These are phyloP conservation scores for Vigna radiata DNA, from an alignment of 306 rosid genomes.

Conservation along the genomic window DNA sequence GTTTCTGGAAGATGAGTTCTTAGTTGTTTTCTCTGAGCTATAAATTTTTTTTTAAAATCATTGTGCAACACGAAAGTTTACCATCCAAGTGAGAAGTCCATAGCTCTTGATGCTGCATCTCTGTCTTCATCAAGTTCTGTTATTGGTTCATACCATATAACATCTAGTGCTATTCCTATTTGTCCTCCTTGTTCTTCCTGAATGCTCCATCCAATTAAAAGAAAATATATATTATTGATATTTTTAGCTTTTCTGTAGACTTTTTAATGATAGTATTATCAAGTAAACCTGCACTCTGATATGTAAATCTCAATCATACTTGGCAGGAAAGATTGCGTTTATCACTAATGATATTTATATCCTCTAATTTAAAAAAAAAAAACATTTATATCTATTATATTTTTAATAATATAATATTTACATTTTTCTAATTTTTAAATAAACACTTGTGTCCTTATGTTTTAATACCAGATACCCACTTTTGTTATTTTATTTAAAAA, in stretches of 20 bases:
- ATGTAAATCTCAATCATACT: not conserved
- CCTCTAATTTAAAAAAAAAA: no score
- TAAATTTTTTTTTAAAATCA: not conserved
- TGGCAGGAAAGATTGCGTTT: no score
- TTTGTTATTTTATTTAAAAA: no score
- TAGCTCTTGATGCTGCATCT: conserved; percentile 83
- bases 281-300: not conserved
- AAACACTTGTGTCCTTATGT: no score
- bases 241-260: not conserved
- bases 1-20: conserved; percentile 28
- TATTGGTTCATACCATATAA: conserved; percentile 81
- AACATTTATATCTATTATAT: no score
- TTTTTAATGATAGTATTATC: not conserved
- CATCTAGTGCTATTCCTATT: conserved; percentile 84
- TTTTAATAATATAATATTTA: no score
- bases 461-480: no score
- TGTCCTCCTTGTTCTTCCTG: conserved; percentile 84
- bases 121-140: conserved; percentile 80
- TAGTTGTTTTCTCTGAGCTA: conserved; percentile 9
- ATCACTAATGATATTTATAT: no score
- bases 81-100: conserved; percentile 80
- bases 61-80: conserved; percentile 45
- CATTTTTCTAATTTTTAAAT: no score
- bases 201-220: conserved; percentile 29
- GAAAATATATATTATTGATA: not conserved